Percentiles rank a stretch among this genome's conserved stretches.
These are phyloP conservation scores for Golubevia pallescens DNA, from an alignment of 1,284 basidiomycete genomes.

Conservation along the genomic window DNA sequence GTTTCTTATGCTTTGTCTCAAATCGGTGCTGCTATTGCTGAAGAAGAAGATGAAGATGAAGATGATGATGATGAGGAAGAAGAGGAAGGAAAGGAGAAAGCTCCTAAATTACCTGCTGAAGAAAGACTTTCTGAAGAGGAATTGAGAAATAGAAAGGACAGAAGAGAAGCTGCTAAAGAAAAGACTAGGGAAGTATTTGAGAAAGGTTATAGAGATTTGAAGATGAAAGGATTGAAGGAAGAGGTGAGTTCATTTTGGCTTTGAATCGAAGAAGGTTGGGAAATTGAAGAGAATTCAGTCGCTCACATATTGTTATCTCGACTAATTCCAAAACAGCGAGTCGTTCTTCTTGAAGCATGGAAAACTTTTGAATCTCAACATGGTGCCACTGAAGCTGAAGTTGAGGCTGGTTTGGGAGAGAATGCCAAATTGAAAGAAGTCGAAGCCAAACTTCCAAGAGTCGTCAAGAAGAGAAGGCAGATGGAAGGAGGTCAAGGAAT, in stretches of 20 bases:
- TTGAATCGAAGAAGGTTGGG: not conserved
- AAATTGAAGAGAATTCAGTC: too few relatives aligned
- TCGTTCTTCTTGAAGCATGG: slow-evolving; percentile 88
- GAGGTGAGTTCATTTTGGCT: slow-evolving; percentile 71
- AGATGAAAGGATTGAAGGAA: slow-evolving; percentile 79
- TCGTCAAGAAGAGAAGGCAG: slow-evolving; percentile 73
- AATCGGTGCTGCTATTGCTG: slow-evolving; percentile 69
- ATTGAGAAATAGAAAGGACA: slow-evolving; percentile 62
- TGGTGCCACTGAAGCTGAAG: slow-evolving; percentile 72
- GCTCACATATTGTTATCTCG: not conserved
- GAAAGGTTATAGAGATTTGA: slow-evolving; percentile 83
- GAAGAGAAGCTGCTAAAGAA: slow-evolving; percentile 71
- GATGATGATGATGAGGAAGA: slow-evolving; percentile 72
- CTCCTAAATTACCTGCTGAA: slow-evolving; percentile 58
- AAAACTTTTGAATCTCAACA: slow-evolving; percentile 84
- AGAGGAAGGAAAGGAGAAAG: slow-evolving; percentile 69
- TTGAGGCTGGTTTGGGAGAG: slow-evolving; percentile 6
- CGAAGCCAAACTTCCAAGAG: slow-evolving; percentile 85
- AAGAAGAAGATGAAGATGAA: slow-evolving; percentile 77
- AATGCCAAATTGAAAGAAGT: slow-evolving; percentile 73
- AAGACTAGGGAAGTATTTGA: slow-evolving; percentile 80
- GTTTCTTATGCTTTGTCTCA: slow-evolving; percentile 66
- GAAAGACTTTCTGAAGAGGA: slow-evolving; percentile 30
- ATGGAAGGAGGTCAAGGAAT: slow-evolving; percentile 26
- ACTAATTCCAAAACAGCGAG: too few relatives aligned